Conservation (phyloP, 768 basidiomycete species). For the Pleurotus tuber-regium region DNA sequence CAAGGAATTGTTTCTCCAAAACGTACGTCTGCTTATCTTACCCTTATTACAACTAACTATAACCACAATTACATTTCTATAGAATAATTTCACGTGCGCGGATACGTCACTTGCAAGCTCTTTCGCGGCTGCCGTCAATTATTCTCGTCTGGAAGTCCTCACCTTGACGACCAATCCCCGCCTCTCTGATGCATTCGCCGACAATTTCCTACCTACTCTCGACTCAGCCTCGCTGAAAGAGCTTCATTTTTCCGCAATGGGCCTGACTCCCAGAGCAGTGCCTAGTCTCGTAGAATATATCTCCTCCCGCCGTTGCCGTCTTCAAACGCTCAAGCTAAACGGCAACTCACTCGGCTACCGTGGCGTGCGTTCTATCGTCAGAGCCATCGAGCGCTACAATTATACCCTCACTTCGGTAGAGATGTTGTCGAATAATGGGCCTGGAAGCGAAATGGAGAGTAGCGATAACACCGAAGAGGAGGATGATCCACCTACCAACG, state of each 20-base stretch:
- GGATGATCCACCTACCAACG: slow-evolving; percentile 20
- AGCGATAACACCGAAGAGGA: slow-evolving; percentile 22
- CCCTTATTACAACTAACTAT: background rate
- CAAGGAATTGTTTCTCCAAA: slow-evolving; percentile 52
- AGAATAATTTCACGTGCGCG: slow-evolving; percentile 38
- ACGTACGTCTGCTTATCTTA: slow-evolving; percentile 36
- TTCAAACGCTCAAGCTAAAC: slow-evolving; percentile 51
- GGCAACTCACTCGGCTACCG: slow-evolving; percentile 50
- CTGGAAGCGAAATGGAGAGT: slow-evolving; percentile 9
- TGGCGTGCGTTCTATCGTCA: slow-evolving; percentile 43
- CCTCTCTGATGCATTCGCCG: slow-evolving; percentile 51
- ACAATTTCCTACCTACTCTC: slow-evolving; percentile 48
- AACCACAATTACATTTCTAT: slow-evolving; percentile 22
- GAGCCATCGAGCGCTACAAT: slow-evolving; percentile 43
- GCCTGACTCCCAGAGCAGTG: slow-evolving; percentile 39
- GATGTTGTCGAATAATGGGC: slow-evolving; percentile 41
- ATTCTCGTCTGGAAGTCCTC: slow-evolving; percentile 48
- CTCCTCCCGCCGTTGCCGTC: slow-evolving; percentile 45
- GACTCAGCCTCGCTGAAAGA: slow-evolving; percentile 47
- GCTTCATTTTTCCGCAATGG: slow-evolving; percentile 53
- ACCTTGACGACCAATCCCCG: slow-evolving; percentile 47
- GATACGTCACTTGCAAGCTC: slow-evolving; percentile 30
- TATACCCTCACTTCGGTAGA: slow-evolving; percentile 47
- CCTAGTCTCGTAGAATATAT: slow-evolving; percentile 48
- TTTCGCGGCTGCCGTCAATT: slow-evolving; percentile 52